Percentiles rank a stretch among this genome's conserved stretches.
Evolutionary conservation across 2,329 filamentous ascomycete species (phyloP).

Genomic region (Phialemonium atrogriseum): DNA sequence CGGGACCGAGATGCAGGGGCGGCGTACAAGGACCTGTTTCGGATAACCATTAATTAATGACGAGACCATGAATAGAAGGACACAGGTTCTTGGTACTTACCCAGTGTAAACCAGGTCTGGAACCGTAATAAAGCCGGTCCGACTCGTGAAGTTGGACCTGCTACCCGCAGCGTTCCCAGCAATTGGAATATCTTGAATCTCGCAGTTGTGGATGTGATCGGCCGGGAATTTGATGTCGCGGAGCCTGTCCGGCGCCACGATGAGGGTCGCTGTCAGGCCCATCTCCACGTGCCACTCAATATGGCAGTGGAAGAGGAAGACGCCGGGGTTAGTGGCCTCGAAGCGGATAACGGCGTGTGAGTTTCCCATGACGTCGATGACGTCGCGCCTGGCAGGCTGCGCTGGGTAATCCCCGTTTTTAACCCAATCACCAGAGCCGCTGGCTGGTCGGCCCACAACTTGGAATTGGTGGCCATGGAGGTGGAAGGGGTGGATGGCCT

Average conservation of each 20-base stretch:
- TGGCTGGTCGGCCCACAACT: constrained; percentile 48
- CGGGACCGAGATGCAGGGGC: no score
- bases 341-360: constrained; percentile 61
- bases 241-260: constrained; percentile 43
- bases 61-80: no score
- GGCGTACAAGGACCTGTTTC: no score
- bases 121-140: no score
- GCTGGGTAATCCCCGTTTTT: constrained; percentile 28
- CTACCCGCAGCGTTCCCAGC: constrained; percentile 54
- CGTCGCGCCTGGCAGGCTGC: constrained; percentile 61
- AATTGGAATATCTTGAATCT: constrained; percentile 29
- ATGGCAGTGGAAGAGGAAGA: constrained; percentile 71
- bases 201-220: constrained; percentile 16
- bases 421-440: constrained; percentile 41
- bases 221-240: constrained; percentile 7
- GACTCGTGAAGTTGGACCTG: no score
- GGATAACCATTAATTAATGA: no score
- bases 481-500: constrained; percentile 65
- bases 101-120: no score
- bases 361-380: constrained; percentile 52
- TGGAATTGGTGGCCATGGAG: constrained; percentile 72
- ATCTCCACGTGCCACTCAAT: constrained; percentile 67
- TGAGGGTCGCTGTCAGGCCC: constrained; percentile 54
- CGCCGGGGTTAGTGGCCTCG: constrained; percentile 51
- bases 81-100: no score